Evolutionary conservation across 169 alveolate genomes (phyloP).

Genomic region (Plasmodium inui): DNA sequence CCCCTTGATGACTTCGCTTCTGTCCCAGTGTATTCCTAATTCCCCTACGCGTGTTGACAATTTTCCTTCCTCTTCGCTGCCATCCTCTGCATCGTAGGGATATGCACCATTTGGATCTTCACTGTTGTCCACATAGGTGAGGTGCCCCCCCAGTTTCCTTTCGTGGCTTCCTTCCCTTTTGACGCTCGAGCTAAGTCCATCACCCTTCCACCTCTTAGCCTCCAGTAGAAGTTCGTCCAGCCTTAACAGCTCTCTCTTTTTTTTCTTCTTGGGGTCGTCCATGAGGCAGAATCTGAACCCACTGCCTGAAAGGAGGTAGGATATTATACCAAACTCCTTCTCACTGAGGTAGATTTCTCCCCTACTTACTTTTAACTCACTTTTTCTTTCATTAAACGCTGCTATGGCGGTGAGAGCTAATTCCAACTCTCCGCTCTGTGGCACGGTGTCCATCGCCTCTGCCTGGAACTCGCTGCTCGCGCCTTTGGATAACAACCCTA

Average conservation of each 20-base stretch:
- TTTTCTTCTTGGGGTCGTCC: constrained; percentile 38
- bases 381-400: background rate
- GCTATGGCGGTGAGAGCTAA: background rate
- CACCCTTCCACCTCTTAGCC: constrained; percentile 16
- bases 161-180: constrained; percentile 1
- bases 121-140: background rate
- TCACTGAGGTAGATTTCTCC: constrained; percentile 59
- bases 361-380: constrained; percentile 22
- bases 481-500: background rate
- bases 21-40: background rate
- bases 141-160: background rate
- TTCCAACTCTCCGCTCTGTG: background rate
- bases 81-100: background rate
- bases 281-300: constrained; percentile 35
- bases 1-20: background rate
- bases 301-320: constrained; percentile 19
- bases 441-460: background rate
- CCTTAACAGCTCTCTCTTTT: constrained; percentile 30
- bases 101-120: background rate
- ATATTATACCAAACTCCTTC: background rate
- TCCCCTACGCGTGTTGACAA: background rate
- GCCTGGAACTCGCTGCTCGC: background rate
- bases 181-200: background rate
- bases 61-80: background rate
- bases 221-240: constrained; percentile 4